Base-by-base conservation (phyloP, 352 stramenopile genomes). In the Pythium sp. region DNA sequence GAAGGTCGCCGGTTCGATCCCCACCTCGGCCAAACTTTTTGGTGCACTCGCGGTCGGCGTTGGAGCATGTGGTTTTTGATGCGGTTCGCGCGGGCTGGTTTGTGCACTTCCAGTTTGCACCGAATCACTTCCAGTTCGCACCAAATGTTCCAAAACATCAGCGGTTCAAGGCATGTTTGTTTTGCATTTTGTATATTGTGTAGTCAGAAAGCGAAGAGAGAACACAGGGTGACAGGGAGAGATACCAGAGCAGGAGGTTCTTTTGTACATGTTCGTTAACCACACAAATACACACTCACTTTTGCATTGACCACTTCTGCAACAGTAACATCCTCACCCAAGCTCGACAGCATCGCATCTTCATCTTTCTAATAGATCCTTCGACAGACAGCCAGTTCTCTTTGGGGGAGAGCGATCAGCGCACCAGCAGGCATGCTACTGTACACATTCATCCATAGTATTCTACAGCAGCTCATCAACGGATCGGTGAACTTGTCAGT, bases 251-350 rank as follows among this genome's bases (percentile, higher is more conserved):
- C 47, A 54, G 20, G 0, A 54, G 47, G 5, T 54, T 54, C 47
- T 2, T 54, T 54, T 54, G 47, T 28, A 28, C 20, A 54, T 54
- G 47, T 54, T 54, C 18, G 47, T 54, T 12, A 54, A 54, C 20
- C 18, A 28, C 47, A 54, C 47, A 54, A 54, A 54, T 28, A 54
- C 47, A 54, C 18, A 28, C 47, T 28, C 47, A 54, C 47, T 54
- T 54, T 54, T 54, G 47, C 47, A 54, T 54, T 54, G 47, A 28
- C 47, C 47, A 54, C 47, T 54, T 54, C 20, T 54, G 47, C 47
- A 54, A 54, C 47, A 54, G 47, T 54, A 54, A 28, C 47, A 28
- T 54, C 47, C 47, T 28, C 47, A 28, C 47, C 20, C 47, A 54
- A 54, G 47, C 47, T 54, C 20, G 28, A 54, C 47, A 54, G 20